A percentile compares a stretch with the other conserved stretches of the same genome.
phyloP scores from a whole-genome alignment of 441 rosid genomes.

The Arabidopsis lyrata region DNA sequence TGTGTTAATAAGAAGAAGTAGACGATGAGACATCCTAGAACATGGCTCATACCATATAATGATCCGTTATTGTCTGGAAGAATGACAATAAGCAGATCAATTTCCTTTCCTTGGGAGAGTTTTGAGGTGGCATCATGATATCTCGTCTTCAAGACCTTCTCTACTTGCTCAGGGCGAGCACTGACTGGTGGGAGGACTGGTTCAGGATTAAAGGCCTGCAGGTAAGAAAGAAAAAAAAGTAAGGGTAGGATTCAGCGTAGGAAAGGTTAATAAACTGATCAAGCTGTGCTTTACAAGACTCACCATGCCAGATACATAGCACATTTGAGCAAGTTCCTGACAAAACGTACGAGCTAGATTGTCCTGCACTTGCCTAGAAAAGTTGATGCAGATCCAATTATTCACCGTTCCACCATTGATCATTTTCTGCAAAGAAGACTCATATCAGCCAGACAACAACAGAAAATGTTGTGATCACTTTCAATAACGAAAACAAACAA shows the following conservation, averaged over 20 bases:
- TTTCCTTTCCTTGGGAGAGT: conserved; percentile 72
- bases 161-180: conserved; percentile 92
- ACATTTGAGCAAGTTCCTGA: conserved; percentile 90
- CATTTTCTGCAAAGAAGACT: conserved; percentile 76
- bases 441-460: conserved; percentile 1
- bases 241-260: background rate
- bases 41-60: conserved; percentile 67
- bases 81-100: conserved; percentile 89
- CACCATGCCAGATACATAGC: conserved; percentile 90
- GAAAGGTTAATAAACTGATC: conserved; percentile 13
- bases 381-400: conserved; percentile 90
- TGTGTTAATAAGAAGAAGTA: background rate
- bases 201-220: conserved; percentile 78
- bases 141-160: conserved; percentile 75
- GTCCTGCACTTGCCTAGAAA: conserved; percentile 79
- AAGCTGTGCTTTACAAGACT: conserved; percentile 7
- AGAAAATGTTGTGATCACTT: conserved; percentile 5
- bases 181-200: conserved; percentile 71
- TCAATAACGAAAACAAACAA: background rate
- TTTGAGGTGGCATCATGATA: conserved; percentile 86
- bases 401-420: conserved; percentile 91
- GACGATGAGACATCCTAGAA: background rate
- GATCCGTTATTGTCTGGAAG: conserved; percentile 96
- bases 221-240: conserved; percentile 23
- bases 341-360: conserved; percentile 75